These are phyloP conservation scores for Elaeis guineensis DNA, from an alignment of 176 grass and related monocot species.

Conservation along the genomic window DNA sequence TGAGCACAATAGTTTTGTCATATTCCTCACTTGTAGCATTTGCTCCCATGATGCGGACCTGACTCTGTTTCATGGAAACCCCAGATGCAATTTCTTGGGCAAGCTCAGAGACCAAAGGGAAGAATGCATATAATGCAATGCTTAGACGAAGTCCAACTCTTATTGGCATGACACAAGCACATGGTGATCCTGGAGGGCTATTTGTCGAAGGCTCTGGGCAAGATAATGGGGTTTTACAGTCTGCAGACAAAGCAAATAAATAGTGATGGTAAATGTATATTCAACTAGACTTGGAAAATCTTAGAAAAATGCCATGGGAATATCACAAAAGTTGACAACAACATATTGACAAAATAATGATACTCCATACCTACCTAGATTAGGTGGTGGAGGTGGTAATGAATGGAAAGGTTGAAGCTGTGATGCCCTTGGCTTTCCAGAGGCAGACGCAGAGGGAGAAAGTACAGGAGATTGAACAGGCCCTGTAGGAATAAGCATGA, in stretches of 20 bases:
- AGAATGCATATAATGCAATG: slow-evolving; percentile 76
- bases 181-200: slow-evolving; percentile 63
- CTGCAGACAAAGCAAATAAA: slow-evolving; percentile 30
- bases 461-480: slow-evolving; percentile 25
- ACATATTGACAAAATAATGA: not conserved
- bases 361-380: slow-evolving; percentile 48
- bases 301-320: too few relatives aligned
- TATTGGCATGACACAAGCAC: slow-evolving; percentile 74
- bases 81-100: slow-evolving; percentile 77
- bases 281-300: not conserved
- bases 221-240: slow-evolving; percentile 39
- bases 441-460: slow-evolving; percentile 26
- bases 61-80: slow-evolving; percentile 66
- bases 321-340: not conserved
- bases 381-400: slow-evolving; percentile 53
- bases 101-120: slow-evolving; percentile 68
- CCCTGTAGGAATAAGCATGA: slow-evolving; percentile 37
- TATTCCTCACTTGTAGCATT: slow-evolving; percentile 65
- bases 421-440: slow-evolving; percentile 31
- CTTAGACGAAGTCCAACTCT: slow-evolving; percentile 72
- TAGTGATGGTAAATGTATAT: not conserved
- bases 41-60: slow-evolving; percentile 96
- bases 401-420: slow-evolving; percentile 35
- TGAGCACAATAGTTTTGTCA: slow-evolving; percentile 69
- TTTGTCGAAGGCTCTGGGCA: slow-evolving; percentile 75